Evolutionary conservation across 352 stramenopile species (phyloP).

Genomic region (Phytophthora cactorum): DNA sequence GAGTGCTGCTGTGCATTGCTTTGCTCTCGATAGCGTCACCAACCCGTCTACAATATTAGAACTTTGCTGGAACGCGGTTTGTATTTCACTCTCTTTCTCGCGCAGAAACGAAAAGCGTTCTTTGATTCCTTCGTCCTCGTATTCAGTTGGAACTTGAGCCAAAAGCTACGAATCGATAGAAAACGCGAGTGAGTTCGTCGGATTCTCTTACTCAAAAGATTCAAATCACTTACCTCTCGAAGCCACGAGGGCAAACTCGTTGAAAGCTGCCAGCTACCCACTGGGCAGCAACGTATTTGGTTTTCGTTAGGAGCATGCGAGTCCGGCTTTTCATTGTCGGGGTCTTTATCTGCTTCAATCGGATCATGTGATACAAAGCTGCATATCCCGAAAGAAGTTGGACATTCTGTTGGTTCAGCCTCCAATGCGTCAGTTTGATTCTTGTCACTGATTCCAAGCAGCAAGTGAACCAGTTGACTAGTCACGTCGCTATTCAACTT

Average conservation of each 20-base stretch:
- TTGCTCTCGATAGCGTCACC: slow-evolving; percentile 24
- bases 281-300: slow-evolving; percentile 13
- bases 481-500: not conserved
- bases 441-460: slow-evolving; percentile 7
- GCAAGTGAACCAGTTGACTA: slow-evolving; percentile 29
- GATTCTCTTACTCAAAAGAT: not conserved
- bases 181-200: not conserved
- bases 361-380: slow-evolving; percentile 26
- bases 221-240: slow-evolving; percentile 20
- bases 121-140: slow-evolving; percentile 24
- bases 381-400: slow-evolving; percentile 4
- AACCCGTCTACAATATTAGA: slow-evolving; percentile 17
- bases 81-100: slow-evolving; percentile 19
- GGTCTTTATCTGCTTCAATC: not conserved
- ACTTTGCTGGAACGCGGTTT: slow-evolving; percentile 26
- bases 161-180: slow-evolving; percentile 16
- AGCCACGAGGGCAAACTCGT: slow-evolving; percentile 27
- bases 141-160: slow-evolving; percentile 21
- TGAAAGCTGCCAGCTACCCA: slow-evolving; percentile 22
- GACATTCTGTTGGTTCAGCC: not conserved
- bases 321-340: not conserved
- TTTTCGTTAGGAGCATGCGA: not conserved
- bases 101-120: slow-evolving; percentile 17
- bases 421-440: not conserved
- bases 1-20: slow-evolving; percentile 13